Conservation (phyloP, 345 rosid genomes). For the Syzygium aqueum region DNA sequence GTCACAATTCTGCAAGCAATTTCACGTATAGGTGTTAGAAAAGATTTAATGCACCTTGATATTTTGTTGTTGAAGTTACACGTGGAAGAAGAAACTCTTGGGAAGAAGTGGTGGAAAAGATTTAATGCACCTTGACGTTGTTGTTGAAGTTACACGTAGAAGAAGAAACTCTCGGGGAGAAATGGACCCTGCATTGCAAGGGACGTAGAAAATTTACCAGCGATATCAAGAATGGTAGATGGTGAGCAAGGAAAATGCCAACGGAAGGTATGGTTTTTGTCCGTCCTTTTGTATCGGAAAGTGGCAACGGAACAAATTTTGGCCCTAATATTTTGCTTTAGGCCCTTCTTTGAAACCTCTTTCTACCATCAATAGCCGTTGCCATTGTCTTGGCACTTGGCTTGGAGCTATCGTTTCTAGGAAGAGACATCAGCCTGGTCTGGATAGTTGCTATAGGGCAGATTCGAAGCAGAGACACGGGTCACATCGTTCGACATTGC, state of each 20-base stretch:
- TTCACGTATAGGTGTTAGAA: background rate
- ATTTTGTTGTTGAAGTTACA: background rate
- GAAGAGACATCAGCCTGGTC: background rate
- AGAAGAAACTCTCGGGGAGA: background rate
- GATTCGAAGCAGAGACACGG: background rate
- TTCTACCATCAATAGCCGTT: background rate
- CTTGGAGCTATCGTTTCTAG: background rate
- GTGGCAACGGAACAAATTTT: background rate
- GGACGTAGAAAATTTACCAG: background rate
- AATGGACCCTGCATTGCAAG: background rate
- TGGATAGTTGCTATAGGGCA: background rate
- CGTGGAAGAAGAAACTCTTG: background rate
- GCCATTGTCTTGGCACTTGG: background rate
- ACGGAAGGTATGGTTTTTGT: background rate
- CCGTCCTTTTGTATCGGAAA: background rate
- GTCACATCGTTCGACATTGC: background rate
- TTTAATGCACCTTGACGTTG: background rate
- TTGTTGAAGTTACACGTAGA: background rate
- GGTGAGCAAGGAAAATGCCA: background rate
- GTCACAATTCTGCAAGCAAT: background rate
- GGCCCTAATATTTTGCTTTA: background rate
- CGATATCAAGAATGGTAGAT: background rate
- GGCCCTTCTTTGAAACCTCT: background rate
- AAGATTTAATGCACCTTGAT: background rate
- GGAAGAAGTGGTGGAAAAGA: background rate